Evolutionary conservation across 2,329 filamentous ascomycete species (phyloP), one percentile per base, ranked within the genome.

Genomic region (Fusarium ramigenum): DNA sequence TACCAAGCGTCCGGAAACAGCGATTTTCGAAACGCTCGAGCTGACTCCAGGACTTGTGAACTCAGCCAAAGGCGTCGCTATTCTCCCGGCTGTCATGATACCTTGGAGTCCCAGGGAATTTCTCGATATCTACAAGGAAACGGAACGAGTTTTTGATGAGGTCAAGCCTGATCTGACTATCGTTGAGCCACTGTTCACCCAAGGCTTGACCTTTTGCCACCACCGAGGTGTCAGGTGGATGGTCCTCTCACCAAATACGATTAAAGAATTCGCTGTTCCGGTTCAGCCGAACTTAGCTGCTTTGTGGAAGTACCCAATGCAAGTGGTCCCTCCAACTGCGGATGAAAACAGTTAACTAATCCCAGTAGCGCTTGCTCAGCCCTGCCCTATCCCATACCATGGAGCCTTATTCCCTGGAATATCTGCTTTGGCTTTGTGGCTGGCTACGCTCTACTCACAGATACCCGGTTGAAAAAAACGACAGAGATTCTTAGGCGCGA

Each of bases 321-420:
- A 18, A 60, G 52, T 30, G 4, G 1, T 8, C 2, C 4, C 4
- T 8, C 3, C 7, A 6, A 7, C 7, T 9, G 3, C 1, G 5
- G 6, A 9, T 1, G 32, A 0, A 12, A 19, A 3, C 4, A 23
- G 16, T 5, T 5, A 1, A 6, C 5, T 23, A 12, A n/a, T 30
- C 7, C 2, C 1, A 7, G 1, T 1, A 62, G 53, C 34, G 59
- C 53, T 1, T 62, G 39, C 7, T 62, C 53, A 5, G 59, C 59
- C 9, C 15, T 62, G 0, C 39, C 53, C 2, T 62, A 37, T 60
- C 53, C 59, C 0, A 62, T 62, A 62, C 59, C 59, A 3, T 60
- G 52, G 52, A 44, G 5, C 11, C 59, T 61, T 4, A 37, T 62
- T 7, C 59, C 59, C 2, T 21, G 32, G 4, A 60, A 62, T 9